Base-by-base conservation (phyloP, 441 rosid species). In the Erodium chrysanthum region DNA sequence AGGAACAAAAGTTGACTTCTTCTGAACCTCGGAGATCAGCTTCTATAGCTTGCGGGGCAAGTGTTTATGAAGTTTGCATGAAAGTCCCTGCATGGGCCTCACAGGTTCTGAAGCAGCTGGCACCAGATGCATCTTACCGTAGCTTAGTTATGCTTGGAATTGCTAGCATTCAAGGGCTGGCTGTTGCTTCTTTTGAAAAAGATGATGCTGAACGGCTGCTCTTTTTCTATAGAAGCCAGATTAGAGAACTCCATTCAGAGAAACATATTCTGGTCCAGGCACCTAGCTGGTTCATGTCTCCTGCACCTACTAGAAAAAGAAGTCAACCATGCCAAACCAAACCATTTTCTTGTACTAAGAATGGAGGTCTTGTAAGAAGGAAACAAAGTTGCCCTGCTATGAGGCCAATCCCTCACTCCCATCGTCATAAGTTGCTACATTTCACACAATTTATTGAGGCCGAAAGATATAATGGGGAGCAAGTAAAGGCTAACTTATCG, bases 51-150 rank as follows among this genome's bases (percentile, higher is more conserved):
- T 94, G 99, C 73, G 96, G 96, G 66, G 92, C 96, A 65, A 88
- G 87, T 76, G 96, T 91, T 33, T 88, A 84, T 81, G 97, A 94
- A 91, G 96, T 91, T 77, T 82, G 88, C 67, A 71, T 91, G 88
- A 91, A 87, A 79, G 96, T 94, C 76, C 96, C 99, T 52, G 70
- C 92, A 68, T 94, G 99, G 99, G 99, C 96, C 71, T 86, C 89
- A 20, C 85, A 94, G 99, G 92, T 94, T 31, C 73, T 91, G 71
- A 88, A 91, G 73, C 99, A 94, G 80, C 79, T 94, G 25, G 97
- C 97, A 2, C 96, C 94, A 20, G 96, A 94, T 79, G 84, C 76
- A 65, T 86, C 92, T 59, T 90, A 89, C 73, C 97, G 90, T 31
- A 84, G 91, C 82, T 84, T 94, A 69, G 97, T 88, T 72, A 82